Conservation (phyloP, 208 protist species). For the Porcisia deanei region DNA sequence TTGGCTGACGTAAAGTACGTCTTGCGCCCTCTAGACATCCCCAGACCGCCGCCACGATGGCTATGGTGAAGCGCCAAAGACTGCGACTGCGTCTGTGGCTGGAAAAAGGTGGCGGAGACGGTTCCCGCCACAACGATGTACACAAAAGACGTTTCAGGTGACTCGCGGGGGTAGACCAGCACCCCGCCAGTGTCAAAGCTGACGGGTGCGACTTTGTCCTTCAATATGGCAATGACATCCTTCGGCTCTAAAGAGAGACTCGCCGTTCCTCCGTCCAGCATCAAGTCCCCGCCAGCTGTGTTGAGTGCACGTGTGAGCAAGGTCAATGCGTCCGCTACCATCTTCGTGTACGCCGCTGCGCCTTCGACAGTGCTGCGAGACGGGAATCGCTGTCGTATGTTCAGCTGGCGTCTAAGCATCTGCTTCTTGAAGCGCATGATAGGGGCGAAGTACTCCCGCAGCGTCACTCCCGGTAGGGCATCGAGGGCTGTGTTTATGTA, state of each 20-base stretch:
- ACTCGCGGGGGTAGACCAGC: conserved; percentile 69
- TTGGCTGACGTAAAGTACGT: conserved; percentile 77
- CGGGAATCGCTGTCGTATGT: conserved; percentile 36
- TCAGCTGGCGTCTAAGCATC: conserved; percentile 39
- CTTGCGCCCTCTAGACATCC: conserved; percentile 31
- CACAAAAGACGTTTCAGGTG: conserved; percentile 71
- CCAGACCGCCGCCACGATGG: conserved; percentile 5
- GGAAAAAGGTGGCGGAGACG: conserved; percentile 65
- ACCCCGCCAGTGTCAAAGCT: conserved; percentile 63
- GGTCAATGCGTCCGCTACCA: conserved; percentile 40
- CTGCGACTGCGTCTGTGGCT: conserved; percentile 37
- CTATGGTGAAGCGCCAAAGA: conserved; percentile 6
- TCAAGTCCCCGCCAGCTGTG: conserved; percentile 44
- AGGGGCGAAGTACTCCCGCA: conserved; percentile 73
- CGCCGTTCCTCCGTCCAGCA: conserved; percentile 35
- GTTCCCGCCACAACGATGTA: conserved; percentile 73
- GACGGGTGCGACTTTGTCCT: conserved; percentile 50
- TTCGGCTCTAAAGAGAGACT: conserved; percentile 54
- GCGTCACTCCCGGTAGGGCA: conserved; percentile 58
- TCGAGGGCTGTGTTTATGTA: conserved; percentile 84
- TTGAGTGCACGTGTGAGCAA: conserved; percentile 52
- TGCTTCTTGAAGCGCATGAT: conserved; percentile 62
- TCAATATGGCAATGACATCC: conserved; percentile 43
- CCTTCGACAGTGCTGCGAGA: conserved; percentile 7
- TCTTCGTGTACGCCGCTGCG: conserved; percentile 33